Base-by-base conservation (phyloP, 2,329 filamentous ascomycete species). In the Ophiostoma sp. region DNA sequence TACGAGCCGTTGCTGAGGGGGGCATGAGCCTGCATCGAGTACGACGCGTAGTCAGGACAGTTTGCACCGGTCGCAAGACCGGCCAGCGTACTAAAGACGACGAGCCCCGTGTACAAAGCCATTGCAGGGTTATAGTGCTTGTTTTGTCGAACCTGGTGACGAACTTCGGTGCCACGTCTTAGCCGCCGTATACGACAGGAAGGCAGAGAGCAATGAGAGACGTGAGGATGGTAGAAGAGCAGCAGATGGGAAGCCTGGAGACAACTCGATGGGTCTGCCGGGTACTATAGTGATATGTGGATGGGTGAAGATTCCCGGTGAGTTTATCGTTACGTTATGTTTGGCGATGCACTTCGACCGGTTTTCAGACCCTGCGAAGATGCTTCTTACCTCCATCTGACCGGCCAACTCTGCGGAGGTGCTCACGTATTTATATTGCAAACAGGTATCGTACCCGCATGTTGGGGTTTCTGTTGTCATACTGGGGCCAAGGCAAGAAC, bases 1-100 rank as follows among this genome's bases (percentile, higher is more conserved):
- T 95, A 85, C 7, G 86, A 87, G 12, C 94, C 93, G n/a, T 84
- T 79, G 72, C 91, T 96, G 74, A 88, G 87, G 1, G 94, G 94
- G 47, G 83, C 80, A 76, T 94, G 90, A 5, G 77, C 78, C 68
- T 82, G 76, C 71, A 79, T 81, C 0, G 88, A 81, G 76, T 89
- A 90, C 64, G 79, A 76, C 18, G 82, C 81, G 76, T 90, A 91
- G 75, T 90, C 86, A 1, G 89, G 89, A 77, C 89, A 91, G 64
- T 69, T 64, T 16, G 44, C 62, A 1, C 41, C 55, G 11, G 64
- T 52, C 18, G 38, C 63, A 14, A 65, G 27, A n/a, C 66, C 65
- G 6, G 67, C 64, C 6, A 69, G 65, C 27, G 67, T 42, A 18
- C 68, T 66, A 27, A 69, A 58, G 12, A 49, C 63, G 5, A 67